Conservation (phyloP, 352 stramenopile genomes). For the Globisporangium ultimum region DNA sequence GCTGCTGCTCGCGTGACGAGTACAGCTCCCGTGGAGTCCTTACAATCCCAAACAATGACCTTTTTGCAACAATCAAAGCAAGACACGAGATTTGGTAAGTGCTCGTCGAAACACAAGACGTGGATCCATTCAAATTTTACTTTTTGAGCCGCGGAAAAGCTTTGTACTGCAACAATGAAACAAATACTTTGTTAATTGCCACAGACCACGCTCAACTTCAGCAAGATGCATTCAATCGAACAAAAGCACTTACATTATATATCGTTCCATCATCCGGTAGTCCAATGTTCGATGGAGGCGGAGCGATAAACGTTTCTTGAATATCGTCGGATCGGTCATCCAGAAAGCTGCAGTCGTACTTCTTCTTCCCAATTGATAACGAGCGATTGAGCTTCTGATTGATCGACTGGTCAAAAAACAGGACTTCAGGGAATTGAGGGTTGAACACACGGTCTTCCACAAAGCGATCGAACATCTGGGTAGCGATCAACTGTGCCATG, state of each 20-base stretch:
- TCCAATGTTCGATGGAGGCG: constrained; percentile 73
- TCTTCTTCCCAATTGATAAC: constrained; percentile 76
- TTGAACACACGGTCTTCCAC: constrained; percentile 75
- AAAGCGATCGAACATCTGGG: constrained; percentile 86
- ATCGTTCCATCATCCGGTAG: constrained; percentile 73
- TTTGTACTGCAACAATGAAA: constrained; percentile 52
- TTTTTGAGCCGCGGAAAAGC: constrained; percentile 80
- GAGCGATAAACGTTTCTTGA: constrained; percentile 80
- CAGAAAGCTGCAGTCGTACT: constrained; percentile 82
- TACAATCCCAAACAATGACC: constrained; percentile 66
- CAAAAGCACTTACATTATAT: constrained; percentile 49
- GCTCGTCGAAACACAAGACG: neutral
- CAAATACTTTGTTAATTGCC: no score
- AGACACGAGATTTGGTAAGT: neutral
- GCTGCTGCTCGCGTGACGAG: constrained; percentile 64
- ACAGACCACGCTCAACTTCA: neutral
- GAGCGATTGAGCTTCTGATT: constrained; percentile 85
- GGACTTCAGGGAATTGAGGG: constrained; percentile 57
- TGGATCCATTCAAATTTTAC: constrained; percentile 24
- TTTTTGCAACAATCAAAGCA: constrained; percentile 13
- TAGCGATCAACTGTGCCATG: constrained; percentile 56
- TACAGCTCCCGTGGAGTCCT: constrained; percentile 74
- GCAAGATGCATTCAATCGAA: constrained; percentile 1
- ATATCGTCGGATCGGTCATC: constrained; percentile 72
- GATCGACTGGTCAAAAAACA: constrained; percentile 87